Conservation (phyloP, 768 basidiomycete species). For the Crepidotus variabilis region DNA sequence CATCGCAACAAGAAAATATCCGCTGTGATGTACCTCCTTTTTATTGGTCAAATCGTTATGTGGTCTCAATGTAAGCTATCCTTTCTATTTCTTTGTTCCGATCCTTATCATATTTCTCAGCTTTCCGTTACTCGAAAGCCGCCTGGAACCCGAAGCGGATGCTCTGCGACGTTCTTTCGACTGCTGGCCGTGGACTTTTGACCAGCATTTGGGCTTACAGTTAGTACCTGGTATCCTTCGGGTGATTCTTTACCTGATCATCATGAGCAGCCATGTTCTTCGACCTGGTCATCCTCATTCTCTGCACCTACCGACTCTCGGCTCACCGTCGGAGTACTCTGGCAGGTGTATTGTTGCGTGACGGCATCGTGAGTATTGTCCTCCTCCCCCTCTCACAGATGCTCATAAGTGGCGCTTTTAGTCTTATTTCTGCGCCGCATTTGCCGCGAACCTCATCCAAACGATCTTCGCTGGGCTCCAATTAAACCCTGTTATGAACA, state of each 20-base stretch:
- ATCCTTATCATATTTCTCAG: slow-evolving; percentile 14
- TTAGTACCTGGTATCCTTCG: slow-evolving; percentile 4
- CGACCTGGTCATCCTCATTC: slow-evolving; percentile 26
- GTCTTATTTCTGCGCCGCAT: slow-evolving; percentile 29
- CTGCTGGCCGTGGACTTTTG: slow-evolving; percentile 25
- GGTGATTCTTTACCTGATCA: neutral
- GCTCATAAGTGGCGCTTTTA: slow-evolving; percentile 2
- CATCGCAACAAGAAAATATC: slow-evolving; percentile 23
- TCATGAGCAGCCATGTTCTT: slow-evolving; percentile 26
- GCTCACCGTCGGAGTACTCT: slow-evolving; percentile 23
- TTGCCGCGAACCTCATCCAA: slow-evolving; percentile 29
- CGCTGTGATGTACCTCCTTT: slow-evolving; percentile 16
- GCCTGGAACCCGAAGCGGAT: slow-evolving; percentile 23
- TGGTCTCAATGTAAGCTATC: slow-evolving; percentile 26
- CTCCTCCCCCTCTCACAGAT: neutral
- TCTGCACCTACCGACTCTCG: slow-evolving; percentile 23
- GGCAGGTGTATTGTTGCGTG: slow-evolving; percentile 25
- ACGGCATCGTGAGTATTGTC: slow-evolving; percentile 25
- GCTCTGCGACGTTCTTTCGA: slow-evolving; percentile 29
- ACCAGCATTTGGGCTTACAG: slow-evolving; percentile 29
- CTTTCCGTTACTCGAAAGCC: slow-evolving; percentile 28
- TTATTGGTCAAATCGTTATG: slow-evolving; percentile 25
- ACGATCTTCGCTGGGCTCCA: slow-evolving; percentile 27
- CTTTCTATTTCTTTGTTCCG: neutral
- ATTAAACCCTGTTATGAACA: slow-evolving; percentile 32